A percentile compares a stretch with the other conserved stretches of the same genome.
Evolutionary conservation across 306 rosid genomes (phyloP).

Genomic region (Hippophae rhamnoides): DNA sequence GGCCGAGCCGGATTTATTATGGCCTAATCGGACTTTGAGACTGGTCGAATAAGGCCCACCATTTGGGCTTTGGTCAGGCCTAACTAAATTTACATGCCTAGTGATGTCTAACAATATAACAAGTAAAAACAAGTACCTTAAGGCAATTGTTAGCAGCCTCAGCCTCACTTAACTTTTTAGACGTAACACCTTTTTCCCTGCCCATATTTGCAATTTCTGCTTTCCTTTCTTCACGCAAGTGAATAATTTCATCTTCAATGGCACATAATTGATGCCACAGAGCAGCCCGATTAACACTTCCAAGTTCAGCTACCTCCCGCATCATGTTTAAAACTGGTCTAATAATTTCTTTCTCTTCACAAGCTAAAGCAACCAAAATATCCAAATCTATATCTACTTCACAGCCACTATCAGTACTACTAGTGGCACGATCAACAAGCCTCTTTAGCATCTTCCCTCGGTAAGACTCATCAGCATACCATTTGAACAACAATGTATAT

Average conservation of each 20-base stretch:
- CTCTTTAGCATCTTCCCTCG: constrained; percentile 80
- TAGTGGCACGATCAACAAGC: constrained; percentile 79
- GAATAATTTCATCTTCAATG: constrained; percentile 78
- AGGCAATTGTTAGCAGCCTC: constrained; percentile 65
- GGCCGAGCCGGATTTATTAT: too few relatives aligned
- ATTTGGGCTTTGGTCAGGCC: too few relatives aligned
- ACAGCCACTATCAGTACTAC: constrained; percentile 48
- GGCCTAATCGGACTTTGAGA: too few relatives aligned
- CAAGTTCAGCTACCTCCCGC: constrained; percentile 91
- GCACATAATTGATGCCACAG: constrained; percentile 96
- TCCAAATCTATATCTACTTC: constrained; percentile 81
- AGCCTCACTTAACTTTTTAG: constrained; percentile 74
- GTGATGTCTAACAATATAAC: constrained; percentile 14
- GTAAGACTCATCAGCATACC: constrained; percentile 82
- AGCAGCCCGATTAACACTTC: constrained; percentile 88
- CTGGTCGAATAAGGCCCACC: too few relatives aligned
- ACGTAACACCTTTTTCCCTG: constrained; percentile 49
- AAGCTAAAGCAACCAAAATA: constrained; percentile 66
- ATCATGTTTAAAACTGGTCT: constrained; percentile 81
- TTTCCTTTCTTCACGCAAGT: constrained; percentile 62
- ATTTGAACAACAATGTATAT: constrained; percentile 69
- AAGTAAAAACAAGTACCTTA: constrained; percentile 65
- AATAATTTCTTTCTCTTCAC: constrained; percentile 79
- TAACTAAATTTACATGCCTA: too few relatives aligned
- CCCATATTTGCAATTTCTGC: constrained; percentile 54